These are phyloP conservation scores for Puccinia hordei DNA, from an alignment of 1,284 basidiomycete genomes.

Conservation along the genomic window DNA sequence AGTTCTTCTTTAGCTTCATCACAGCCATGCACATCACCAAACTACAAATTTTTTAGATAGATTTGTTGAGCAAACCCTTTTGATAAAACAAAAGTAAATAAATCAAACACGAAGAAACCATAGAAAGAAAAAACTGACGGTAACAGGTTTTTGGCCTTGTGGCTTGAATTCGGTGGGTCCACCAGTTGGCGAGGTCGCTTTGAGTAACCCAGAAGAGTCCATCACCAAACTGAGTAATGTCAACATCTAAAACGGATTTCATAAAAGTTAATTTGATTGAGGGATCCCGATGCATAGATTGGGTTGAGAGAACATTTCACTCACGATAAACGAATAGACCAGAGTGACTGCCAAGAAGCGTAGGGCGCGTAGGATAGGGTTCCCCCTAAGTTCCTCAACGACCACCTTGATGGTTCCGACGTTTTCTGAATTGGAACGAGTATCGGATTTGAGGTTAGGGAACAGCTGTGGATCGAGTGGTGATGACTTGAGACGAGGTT, in stretches of 20 bases:
- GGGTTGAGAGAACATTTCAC: constrained; percentile 65
- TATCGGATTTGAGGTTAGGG: constrained; percentile 5
- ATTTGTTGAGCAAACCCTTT: constrained; percentile 41
- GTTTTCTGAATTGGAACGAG: background rate
- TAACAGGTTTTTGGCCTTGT: constrained; percentile 73
- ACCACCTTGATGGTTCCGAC: constrained; percentile 69
- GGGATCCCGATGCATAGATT: constrained; percentile 62
- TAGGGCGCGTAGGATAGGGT: constrained; percentile 50
- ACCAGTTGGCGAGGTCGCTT: constrained; percentile 68
- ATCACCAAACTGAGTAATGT: constrained; percentile 82
- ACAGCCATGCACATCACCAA: constrained; percentile 80
- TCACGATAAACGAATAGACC: constrained; percentile 63
- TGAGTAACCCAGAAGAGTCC: constrained; percentile 87
- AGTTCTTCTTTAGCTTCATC: constrained; percentile 75
- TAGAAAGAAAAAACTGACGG: constrained; percentile 62
- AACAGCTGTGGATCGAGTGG: constrained; percentile 11
- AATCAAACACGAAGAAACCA: constrained; percentile 7
- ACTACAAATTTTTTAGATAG: background rate
- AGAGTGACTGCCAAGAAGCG: constrained; percentile 46
- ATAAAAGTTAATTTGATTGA: constrained; percentile 10
- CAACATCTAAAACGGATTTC: constrained; percentile 59
- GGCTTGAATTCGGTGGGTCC: constrained; percentile 75
- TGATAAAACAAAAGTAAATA: background rate
- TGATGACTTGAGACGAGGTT: background rate
- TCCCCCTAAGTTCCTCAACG: constrained; percentile 71